Percentiles rank a stretch among this genome's conserved stretches.
phyloP scores from a whole-genome alignment of 1,139 yeast species.

The Diutina siamensis region DNA sequence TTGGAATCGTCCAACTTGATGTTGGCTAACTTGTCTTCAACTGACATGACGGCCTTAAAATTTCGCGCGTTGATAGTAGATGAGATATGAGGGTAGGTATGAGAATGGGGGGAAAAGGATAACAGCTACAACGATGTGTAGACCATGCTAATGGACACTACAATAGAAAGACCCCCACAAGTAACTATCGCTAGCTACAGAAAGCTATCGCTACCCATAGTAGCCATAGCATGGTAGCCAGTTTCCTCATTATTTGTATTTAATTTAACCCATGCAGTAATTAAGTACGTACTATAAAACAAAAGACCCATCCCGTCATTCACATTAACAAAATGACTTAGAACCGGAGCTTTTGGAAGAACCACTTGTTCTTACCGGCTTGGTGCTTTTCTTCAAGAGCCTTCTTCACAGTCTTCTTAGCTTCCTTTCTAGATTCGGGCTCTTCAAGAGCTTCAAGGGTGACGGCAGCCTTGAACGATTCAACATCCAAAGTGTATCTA shows the following conservation, averaged over 20 bases:
- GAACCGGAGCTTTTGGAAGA: constrained; percentile 97
- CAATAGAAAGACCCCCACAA: no score
- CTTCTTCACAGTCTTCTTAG: constrained; percentile 98
- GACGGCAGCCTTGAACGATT: constrained; percentile 84
- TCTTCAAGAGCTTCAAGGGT: constrained; percentile 91
- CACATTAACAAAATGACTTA: constrained; percentile 27
- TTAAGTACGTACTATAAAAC: constrained; percentile 6
- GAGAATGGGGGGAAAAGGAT: neutral
- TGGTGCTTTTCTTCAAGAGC: constrained; percentile 99
- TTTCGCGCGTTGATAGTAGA: neutral
- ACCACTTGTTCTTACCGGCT: constrained; percentile 99
- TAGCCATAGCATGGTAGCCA: no score
- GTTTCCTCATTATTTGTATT: constrained; percentile 1
- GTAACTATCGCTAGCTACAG: no score
- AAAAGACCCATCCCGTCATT: constrained; percentile 7
- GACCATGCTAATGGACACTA: no score
- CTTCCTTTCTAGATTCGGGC: constrained; percentile 98
- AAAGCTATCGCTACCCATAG: no score
- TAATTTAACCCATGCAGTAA: constrained; percentile 5
- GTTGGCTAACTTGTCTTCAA: constrained; percentile 1
- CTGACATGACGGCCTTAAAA: neutral
- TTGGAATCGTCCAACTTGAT: neutral
- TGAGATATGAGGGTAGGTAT: no score
- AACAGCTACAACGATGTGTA: no score
- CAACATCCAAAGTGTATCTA: constrained; percentile 97